Conservation (phyloP, 2,329 filamentous ascomycete species). For the Bipolaris gigantea region DNA sequence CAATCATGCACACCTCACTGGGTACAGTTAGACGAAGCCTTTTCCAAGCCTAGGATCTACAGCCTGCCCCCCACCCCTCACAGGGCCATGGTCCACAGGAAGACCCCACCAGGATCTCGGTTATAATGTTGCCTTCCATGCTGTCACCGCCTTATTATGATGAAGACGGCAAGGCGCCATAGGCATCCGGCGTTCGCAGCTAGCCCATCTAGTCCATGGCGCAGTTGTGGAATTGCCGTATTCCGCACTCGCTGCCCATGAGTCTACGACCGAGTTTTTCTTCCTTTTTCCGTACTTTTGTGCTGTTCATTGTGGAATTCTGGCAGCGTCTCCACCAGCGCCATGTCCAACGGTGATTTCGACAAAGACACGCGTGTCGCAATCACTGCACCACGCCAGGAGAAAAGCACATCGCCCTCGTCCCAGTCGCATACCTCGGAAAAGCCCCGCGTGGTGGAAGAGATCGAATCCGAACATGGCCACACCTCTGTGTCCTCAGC, state of each 20-base stretch:
- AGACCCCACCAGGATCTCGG: background rate
- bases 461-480: constrained; percentile 18
- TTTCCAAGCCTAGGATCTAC: background rate
- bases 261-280: background rate
- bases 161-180: constrained; percentile 3
- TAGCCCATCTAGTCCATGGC: constrained; percentile 6
- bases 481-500: constrained; percentile 27
- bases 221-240: background rate
- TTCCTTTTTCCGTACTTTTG: background rate
- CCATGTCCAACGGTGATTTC: constrained; percentile 6
- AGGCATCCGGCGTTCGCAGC: constrained; percentile 3
- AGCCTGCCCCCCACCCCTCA: background rate
- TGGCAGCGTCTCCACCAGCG: constrained; percentile 7
- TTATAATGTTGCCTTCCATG: background rate
- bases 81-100: background rate
- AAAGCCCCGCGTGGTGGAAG: constrained; percentile 8
- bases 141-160: background rate
- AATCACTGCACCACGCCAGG: background rate
- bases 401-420: background rate
- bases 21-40: background rate
- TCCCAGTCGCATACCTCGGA: constrained; percentile 4
- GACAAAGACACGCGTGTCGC: constrained; percentile 16
- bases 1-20: too few relatives aligned
- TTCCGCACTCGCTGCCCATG: background rate
- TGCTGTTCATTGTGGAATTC: constrained; percentile 1